Base-by-base conservation (phyloP, 352 stramenopile genomes). In the Blastocystis sp. region DNA sequence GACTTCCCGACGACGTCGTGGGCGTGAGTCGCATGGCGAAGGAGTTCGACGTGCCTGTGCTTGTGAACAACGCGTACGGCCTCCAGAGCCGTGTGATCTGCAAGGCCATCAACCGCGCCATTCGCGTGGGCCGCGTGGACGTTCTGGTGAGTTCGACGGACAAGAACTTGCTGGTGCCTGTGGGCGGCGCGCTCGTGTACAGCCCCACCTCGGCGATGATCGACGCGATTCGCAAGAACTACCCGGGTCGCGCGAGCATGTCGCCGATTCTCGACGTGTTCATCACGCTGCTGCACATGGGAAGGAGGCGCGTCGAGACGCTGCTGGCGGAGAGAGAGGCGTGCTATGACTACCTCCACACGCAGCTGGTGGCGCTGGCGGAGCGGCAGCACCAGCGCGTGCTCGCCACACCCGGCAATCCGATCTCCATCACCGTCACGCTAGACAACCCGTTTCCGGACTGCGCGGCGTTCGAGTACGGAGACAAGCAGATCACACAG, bases 241-340 rank as follows among this genome's bases (percentile, higher is more conserved):
- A 91, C 39, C 70, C 88, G 10, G 88, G 88, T 29, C 76, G 88
- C 59, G 88, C 88, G 12, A 90, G 74, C 62, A 91, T 91, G 88
- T 90, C 77, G 26, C 88, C 88, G 4, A 82, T 91, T 81, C 59
- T 91, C 24, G 88, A 91, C 59, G 88, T 91, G 35, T 91, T 91
- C 35, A 91, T 91, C 61, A 91, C 88, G 21, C 67, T 91, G 55
- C 62, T 91, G 31, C 24, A 39, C 50, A 85, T 90, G 62, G 88
- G 88, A 24, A 67, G 62, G 31, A 2, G 26, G 55, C 24, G 37
- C 21, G 4, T 88, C 16, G 16, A 2, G 0, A 26, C 26, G n/a
- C 35, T 85, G 9, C 29, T 90, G 51, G 81, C 35, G 16, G 26
- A 65, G 33, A 37, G 88, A 6, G 82, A 91, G 61, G 88, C 90